Percentiles rank a stretch among this genome's conserved stretches.
phyloP scores from a whole-genome alignment of 257 asterid genomes.

The Fraxinus cuspidata region DNA sequence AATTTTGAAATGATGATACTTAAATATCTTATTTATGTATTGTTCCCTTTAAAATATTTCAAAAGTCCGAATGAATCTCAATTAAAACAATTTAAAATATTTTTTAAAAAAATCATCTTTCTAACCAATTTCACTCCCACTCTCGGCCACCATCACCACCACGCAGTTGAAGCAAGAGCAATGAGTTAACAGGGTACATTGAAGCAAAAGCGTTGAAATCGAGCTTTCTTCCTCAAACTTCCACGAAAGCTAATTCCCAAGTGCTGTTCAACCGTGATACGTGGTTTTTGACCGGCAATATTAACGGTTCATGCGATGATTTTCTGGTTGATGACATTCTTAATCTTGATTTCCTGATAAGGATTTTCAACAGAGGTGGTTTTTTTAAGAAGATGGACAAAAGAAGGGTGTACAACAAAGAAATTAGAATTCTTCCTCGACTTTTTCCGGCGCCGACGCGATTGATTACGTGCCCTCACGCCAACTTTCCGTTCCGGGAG shows the following conservation, averaged over 20 bases:
- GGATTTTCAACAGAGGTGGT: conserved; percentile 49
- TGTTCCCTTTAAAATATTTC: no score
- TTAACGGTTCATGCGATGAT: conserved; percentile 63
- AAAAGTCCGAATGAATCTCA: no score
- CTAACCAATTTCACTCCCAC: no score
- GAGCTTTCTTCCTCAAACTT: conserved; percentile 68
- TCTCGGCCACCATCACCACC: no score
- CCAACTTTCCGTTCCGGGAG: neutral
- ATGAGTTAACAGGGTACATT: conserved; percentile 33
- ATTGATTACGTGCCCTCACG: conserved; percentile 50
- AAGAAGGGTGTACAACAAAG: conserved; percentile 36
- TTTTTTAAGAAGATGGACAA: conserved; percentile 42
- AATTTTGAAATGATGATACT: no score
- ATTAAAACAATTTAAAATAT: no score
- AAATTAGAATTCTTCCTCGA: conserved; percentile 41
- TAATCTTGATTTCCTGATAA: conserved; percentile 81
- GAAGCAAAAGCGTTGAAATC: conserved; percentile 93
- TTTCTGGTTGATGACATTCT: conserved; percentile 95
- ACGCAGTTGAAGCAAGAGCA: no score
- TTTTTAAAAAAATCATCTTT: no score
- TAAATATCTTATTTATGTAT: no score
- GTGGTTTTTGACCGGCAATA: conserved; percentile 60
- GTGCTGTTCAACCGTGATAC: conserved; percentile 61
- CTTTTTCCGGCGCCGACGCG: conserved; percentile 57
- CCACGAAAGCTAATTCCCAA: conserved; percentile 49